Percentiles rank a stretch among this genome's conserved stretches.
Conservation (phyloP, 108 stramenopile genomes). For the Asterionellopsis glacialis region DNA sequence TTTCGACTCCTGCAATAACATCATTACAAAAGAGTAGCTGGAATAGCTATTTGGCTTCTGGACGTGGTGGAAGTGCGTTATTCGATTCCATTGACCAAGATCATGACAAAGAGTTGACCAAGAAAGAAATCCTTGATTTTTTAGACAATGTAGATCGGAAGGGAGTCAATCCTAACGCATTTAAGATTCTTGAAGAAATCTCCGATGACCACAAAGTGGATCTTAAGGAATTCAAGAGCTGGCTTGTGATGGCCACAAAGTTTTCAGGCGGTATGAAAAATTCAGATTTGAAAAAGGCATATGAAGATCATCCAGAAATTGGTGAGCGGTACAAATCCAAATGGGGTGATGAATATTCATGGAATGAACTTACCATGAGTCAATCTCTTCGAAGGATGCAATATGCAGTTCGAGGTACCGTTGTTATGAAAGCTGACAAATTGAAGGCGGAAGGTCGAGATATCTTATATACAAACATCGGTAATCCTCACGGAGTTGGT, state of each 20-base stretch:
- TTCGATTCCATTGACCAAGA: slow-evolving; percentile 58
- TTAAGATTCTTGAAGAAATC: slow-evolving; percentile 24
- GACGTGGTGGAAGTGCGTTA: slow-evolving; percentile 52
- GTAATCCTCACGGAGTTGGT: slow-evolving; percentile 94
- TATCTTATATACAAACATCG: slow-evolving; percentile 95
- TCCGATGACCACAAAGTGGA: slow-evolving; percentile 17
- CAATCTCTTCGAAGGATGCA: slow-evolving; percentile 67
- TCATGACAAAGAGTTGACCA: slow-evolving; percentile 30
- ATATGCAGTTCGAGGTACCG: slow-evolving; percentile 84
- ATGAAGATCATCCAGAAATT: slow-evolving; percentile 31
- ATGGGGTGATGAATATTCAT: not conserved
- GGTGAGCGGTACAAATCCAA: slow-evolving; percentile 13
- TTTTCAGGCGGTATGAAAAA: slow-evolving; percentile 50
- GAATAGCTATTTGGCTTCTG: slow-evolving; percentile 57
- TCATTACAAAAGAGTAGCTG: slow-evolving; percentile 45
- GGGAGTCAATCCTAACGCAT: slow-evolving; percentile 28
- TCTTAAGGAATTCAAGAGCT: slow-evolving; percentile 37
- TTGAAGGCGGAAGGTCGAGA: slow-evolving; percentile 48
- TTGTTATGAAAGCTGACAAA: slow-evolving; percentile 78
- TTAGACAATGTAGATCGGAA: slow-evolving; percentile 15
- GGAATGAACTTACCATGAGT: slow-evolving; percentile 51
- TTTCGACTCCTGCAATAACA: not conserved
- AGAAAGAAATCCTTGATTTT: slow-evolving; percentile 43
- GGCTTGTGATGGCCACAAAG: slow-evolving; percentile 64
- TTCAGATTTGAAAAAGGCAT: slow-evolving; percentile 26